A percentile compares a stretch with the other conserved stretches of the same genome.
phyloP scores from a whole-genome alignment of 176 grass and related monocot species.

The Aegilops sharonensis region DNA sequence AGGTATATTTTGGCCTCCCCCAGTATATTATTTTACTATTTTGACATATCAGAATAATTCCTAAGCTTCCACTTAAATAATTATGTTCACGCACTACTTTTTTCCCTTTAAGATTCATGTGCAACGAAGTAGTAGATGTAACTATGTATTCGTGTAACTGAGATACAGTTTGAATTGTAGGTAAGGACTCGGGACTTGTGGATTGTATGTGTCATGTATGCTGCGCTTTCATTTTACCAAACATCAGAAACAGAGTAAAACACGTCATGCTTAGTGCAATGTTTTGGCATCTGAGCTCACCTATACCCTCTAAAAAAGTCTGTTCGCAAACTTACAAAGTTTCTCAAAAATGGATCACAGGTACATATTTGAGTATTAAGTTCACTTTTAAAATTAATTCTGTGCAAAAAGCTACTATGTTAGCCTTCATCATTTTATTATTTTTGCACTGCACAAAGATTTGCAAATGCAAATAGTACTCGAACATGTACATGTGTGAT shows the following conservation, averaged over 20 bases:
- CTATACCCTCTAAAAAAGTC: background rate
- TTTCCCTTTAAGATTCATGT: background rate
- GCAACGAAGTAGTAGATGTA: background rate
- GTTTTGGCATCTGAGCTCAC: background rate
- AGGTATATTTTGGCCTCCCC: background rate
- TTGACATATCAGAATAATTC: background rate
- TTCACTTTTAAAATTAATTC: background rate
- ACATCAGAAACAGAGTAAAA: background rate
- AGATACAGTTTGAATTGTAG: background rate
- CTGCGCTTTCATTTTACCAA: background rate
- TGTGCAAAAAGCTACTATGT: background rate
- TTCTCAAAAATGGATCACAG: background rate
- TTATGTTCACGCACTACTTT: background rate
- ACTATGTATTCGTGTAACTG: background rate
- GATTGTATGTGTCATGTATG: background rate
- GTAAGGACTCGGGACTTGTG: background rate
- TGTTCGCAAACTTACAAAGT: background rate
- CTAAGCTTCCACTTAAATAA: background rate
- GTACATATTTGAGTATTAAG: background rate
- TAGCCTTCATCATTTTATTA: slow-evolving; percentile 11
- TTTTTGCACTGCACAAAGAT: background rate
- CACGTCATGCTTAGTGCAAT: background rate
- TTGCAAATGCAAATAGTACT: background rate
- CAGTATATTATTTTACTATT: slow-evolving; percentile 7
- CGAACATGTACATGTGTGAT: background rate